Evolutionary conservation across 2,329 filamentous ascomycete genomes (phyloP).

Genomic region (Epichloe baconii): DNA sequence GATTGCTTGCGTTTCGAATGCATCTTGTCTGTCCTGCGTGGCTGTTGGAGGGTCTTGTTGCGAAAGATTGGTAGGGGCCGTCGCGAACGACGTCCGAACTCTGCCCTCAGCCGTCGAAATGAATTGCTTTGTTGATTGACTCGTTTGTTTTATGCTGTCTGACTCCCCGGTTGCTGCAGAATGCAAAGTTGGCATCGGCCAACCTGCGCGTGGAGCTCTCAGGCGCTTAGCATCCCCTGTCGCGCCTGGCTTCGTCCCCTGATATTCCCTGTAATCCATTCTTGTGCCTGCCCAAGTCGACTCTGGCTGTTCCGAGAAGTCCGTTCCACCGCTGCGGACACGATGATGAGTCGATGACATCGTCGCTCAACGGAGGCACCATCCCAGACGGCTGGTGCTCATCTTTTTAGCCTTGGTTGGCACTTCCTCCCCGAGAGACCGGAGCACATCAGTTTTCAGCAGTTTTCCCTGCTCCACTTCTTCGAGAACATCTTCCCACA

Average conservation of each 20-base stretch:
- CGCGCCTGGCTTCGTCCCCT: neutral
- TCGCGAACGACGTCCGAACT: neutral
- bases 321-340: neutral
- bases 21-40: too few relatives aligned
- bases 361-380: neutral
- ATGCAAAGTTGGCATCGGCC: neutral
- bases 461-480: constrained; percentile 13
- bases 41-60: too few relatives aligned
- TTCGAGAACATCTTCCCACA: constrained; percentile 19
- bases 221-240: neutral
- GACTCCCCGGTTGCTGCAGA: neutral
- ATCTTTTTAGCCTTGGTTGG: too few relatives aligned
- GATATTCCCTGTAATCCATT: neutral
- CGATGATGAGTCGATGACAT: neutral
- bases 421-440: too few relatives aligned
- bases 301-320: too few relatives aligned
- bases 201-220: neutral
- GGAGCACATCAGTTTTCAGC: neutral
- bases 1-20: too few relatives aligned
- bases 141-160: neutral
- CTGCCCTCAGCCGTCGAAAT: neutral
- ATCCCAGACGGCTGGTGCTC: neutral
- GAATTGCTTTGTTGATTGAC: neutral
- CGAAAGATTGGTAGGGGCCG: neutral
- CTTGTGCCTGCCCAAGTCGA: neutral